These are phyloP conservation scores for Chlamydomonas schloesseri DNA, from an alignment of 139 green algal species.

Conservation along the genomic window DNA sequence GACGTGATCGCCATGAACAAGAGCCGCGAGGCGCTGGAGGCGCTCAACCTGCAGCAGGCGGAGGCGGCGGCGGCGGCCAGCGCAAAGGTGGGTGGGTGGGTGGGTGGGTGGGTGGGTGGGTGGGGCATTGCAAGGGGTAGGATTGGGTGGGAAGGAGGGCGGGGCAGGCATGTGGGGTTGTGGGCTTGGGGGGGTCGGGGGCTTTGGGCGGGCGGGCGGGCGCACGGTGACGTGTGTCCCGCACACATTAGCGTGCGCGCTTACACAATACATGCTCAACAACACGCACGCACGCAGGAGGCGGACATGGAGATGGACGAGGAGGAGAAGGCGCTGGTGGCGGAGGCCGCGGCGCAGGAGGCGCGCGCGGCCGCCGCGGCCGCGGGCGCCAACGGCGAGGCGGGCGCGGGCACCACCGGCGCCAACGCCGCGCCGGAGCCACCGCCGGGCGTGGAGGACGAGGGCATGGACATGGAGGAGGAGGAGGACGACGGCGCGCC, in stretches of 20 bases:
- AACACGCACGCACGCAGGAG: too few relatives aligned
- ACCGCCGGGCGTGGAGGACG: not conserved
- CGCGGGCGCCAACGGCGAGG: not conserved
- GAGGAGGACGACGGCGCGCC: slow-evolving; percentile 63
- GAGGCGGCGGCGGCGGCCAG: slow-evolving; percentile 12
- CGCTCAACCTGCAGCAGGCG: slow-evolving; percentile 37
- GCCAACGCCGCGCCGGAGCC: slow-evolving; percentile 23
- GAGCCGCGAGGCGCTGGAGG: slow-evolving; percentile 43
- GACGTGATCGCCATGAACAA: slow-evolving; percentile 89
- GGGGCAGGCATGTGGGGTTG: not conserved
- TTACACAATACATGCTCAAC: too few relatives aligned
- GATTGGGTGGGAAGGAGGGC: not conserved
- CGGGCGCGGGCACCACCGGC: too few relatives aligned
- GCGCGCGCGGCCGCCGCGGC: not conserved
- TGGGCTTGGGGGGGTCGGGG: not conserved
- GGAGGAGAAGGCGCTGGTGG: slow-evolving; percentile 88
- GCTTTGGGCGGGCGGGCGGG: not conserved
- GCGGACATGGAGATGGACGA: slow-evolving; percentile 94
- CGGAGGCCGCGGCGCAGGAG: slow-evolving; percentile 61
- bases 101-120: not conserved
- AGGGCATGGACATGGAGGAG: slow-evolving; percentile 69
- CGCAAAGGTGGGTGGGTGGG: not conserved
- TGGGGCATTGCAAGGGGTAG: not conserved
- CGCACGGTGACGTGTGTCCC: too few relatives aligned
- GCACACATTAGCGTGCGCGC: too few relatives aligned